Base-by-base conservation (phyloP, 768 basidiomycete genomes). In the Termitomyces sp. region DNA sequence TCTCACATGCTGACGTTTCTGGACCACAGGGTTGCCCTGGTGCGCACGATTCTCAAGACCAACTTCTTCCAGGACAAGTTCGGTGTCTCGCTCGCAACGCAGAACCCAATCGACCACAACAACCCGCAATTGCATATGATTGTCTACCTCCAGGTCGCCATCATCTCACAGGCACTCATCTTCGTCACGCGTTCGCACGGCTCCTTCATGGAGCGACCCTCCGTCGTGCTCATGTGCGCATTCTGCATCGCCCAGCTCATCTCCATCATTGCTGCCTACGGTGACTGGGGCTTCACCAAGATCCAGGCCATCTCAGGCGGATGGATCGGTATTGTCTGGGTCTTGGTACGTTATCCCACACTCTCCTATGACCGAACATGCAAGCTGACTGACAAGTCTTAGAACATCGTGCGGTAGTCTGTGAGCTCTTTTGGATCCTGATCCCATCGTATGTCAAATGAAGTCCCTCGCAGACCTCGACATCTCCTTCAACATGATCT, bases 391-490 rank as follows among this genome's bases (percentile, higher is more conserved):
- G 18, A 16, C 16, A 14, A 3, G 53, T 70, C 30, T 4, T 44
- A 95, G 95, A 90, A 98, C 78, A 90, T 97, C 64, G 67, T 95
- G 57, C 95, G 96, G 95, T 98, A n/a, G n/a, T n/a, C n/a, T n/a
- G n/a, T n/a, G n/a, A n/a, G n/a, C n/a, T n/a, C n/a, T n/a, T n/a
- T n/a, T n/a, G n/a, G n/a, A n/a, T n/a, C n/a, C n/a, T n/a, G n/a
- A n/a, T n/a, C n/a, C 76, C 0, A 89, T 89, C 38, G 82, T 99
- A 30, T 86, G 83, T 70, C 77, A 87, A 61, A 83, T 98, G 67
- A 72, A 77, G 5, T 80, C 75, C n/a, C 82, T 99, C 20, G 75
- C 81, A 38, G 92, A 95, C 65, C 85, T 99, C 20, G 95, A 98
- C 67, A 79, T 97, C 41, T 98, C 97, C 0, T 98, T 98, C 79